Evolutionary conservation across 2,329 filamentous ascomycete species (phyloP), one percentile per base, ranked within the genome.

Genomic region (Calonectria ilicicola): DNA sequence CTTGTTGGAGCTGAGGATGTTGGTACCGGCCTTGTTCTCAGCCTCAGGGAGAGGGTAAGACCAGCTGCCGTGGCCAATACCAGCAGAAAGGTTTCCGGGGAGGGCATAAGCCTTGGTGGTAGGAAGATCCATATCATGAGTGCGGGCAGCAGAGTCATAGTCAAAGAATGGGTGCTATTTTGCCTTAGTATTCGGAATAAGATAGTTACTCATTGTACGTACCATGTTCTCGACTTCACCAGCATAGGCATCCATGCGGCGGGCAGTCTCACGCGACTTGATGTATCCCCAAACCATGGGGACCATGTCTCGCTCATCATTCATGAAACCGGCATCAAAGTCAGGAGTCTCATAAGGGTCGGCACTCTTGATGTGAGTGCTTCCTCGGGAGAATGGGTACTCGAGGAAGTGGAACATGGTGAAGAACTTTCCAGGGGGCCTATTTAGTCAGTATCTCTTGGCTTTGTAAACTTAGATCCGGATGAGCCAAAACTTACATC

Each of bases 211-310:
- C 0, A 2, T 3, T 29, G 2, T 1, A 42, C 76, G 29, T 76
- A 81, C 80, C 85, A 91, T 91, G 64, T 82, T 84, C 77, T 89
- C 84, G 7, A 94, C 93, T 81, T 96, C 94, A 72, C 94, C 94
- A 1, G 93, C 93, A 75, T 94, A 95, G 0, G 93, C 91, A 29
- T 92, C 89, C 93, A 95, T 95, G 75, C 93, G 91, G 4, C 94
- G 89, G 2, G 94, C 94, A 4, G 93, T 95, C 87, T 95, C 93
- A 70, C 93, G 92, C 2, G 92, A 94, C 85, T 95, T 95, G 87
- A 95, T 94, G 84, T 95, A 95, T 5, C 92, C 92, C 93, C 94
- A 95, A 7, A 96, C 93, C 92, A 94, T 95, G 10, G 94, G 93
- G 1, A 92, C 93, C 93, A 96, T 95, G 80, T 96, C 94, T 27